phyloP scores from a whole-genome alignment of 805 yeast genomes.

The Starmerella potacharoeniae region DNA sequence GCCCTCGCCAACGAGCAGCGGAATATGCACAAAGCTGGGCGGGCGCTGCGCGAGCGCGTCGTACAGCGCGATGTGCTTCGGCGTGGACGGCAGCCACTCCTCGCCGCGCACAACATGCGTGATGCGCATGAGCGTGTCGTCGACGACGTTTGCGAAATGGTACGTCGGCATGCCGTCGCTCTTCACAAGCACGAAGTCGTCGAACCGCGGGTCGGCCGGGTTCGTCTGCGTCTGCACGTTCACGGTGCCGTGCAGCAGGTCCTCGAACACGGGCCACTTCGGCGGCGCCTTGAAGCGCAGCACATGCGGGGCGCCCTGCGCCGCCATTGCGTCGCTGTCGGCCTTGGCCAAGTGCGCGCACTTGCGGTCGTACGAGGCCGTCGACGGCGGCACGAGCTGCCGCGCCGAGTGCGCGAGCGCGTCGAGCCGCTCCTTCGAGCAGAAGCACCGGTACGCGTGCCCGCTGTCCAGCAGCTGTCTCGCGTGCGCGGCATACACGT shows the following conservation, averaged over 20 bases:
- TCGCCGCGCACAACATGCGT: slow-evolving; percentile 96
- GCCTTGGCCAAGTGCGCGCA: slow-evolving; percentile 42
- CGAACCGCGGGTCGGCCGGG: slow-evolving; percentile 58
- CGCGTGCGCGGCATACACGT: slow-evolving; percentile 53
- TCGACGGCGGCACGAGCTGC: slow-evolving; percentile 71
- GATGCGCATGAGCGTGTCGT: slow-evolving; percentile 84
- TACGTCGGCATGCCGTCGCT: slow-evolving; percentile 95
- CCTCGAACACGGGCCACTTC: slow-evolving; percentile 53
- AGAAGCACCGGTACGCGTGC: slow-evolving; percentile 75
- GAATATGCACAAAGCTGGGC: slow-evolving; percentile 81
- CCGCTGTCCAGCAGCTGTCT: slow-evolving; percentile 48
- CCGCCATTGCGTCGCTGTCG: slow-evolving; percentile 32
- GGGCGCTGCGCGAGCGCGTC: slow-evolving; percentile 54
- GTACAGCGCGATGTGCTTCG: slow-evolving; percentile 83
- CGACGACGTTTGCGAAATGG: slow-evolving; percentile 91
- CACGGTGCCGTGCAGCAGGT: slow-evolving; percentile 65
- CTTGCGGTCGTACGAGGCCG: slow-evolving; percentile 81
- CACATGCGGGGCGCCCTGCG: slow-evolving; percentile 33
- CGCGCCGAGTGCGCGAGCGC: slow-evolving; percentile 61
- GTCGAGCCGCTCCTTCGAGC: slow-evolving; percentile 67
- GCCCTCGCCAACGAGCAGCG: slow-evolving; percentile 58
- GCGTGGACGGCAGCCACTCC: slow-evolving; percentile 95
- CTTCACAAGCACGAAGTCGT: slow-evolving; percentile 79
- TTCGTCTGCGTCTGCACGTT: slow-evolving; percentile 74
- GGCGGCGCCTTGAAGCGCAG: slow-evolving; percentile 72